These are phyloP conservation scores for Chimonanthus praecox DNA, from an alignment of 164 flowering plant species.

Conservation along the genomic window DNA sequence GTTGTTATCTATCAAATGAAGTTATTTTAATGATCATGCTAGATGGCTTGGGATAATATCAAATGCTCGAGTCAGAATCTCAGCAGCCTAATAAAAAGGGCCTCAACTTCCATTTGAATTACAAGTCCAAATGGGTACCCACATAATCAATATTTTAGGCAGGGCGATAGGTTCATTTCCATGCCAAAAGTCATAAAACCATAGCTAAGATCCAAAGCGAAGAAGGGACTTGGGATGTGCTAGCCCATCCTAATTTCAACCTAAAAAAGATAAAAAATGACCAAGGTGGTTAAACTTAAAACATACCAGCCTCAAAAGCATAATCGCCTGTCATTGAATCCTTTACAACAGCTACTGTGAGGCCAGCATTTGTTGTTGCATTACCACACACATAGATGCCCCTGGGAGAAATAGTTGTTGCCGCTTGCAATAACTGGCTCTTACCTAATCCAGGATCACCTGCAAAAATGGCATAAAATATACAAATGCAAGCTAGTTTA, in stretches of 20 bases:
- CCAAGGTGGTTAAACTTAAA: slow-evolving; percentile 2
- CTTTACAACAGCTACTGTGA: slow-evolving; percentile 96
- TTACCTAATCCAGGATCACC: slow-evolving; percentile 99
- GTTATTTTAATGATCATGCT: too few relatives aligned
- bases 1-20: too few relatives aligned
- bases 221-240: not conserved
- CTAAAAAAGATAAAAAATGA: not conserved
- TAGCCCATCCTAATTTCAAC: not conserved
- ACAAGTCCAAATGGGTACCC: too few relatives aligned
- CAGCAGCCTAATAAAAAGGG: too few relatives aligned
- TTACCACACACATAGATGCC: slow-evolving; percentile 99
- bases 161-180: not conserved
- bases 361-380: slow-evolving; percentile 98
- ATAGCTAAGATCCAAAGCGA: not conserved
- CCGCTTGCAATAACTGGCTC: slow-evolving; percentile 97
- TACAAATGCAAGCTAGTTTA: slow-evolving; percentile 1
- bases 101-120: too few relatives aligned
- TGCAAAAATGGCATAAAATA: slow-evolving; percentile 22
- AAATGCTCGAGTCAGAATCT: too few relatives aligned
- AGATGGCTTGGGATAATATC: too few relatives aligned
- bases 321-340: slow-evolving; percentile 89
- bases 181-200: not conserved
- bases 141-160: too few relatives aligned
- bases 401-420: slow-evolving; percentile 91
- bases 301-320: slow-evolving; percentile 95